phyloP scores from a whole-genome alignment of 108 stramenopile genomes.

The Bacterosira constricta region DNA sequence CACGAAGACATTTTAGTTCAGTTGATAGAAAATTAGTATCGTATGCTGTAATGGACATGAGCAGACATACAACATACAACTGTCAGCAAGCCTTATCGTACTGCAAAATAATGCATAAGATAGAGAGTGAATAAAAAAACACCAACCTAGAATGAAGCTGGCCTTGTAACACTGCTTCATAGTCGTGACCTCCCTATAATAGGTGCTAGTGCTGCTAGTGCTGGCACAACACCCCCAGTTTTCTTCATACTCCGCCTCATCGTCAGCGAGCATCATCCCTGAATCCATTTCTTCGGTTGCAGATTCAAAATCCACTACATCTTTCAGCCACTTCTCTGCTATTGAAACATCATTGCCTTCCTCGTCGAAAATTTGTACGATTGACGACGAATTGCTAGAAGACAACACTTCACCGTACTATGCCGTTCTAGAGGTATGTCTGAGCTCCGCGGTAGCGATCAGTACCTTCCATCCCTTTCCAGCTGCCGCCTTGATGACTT shows the following conservation, averaged over 20 bases:
- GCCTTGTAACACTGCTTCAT: background rate
- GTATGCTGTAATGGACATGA: background rate
- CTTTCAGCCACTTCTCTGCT: background rate
- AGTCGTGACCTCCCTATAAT: background rate
- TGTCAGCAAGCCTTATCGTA: background rate
- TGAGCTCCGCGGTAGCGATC: constrained; percentile 4
- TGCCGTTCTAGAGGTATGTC: background rate
- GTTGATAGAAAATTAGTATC: background rate
- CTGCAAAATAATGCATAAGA: too few relatives aligned
- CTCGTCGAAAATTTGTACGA: constrained; percentile 8
- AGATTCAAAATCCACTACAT: constrained; percentile 1
- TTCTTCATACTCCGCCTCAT: background rate
- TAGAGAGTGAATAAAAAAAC: too few relatives aligned
- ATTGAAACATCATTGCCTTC: background rate
- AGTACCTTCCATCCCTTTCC: background rate
- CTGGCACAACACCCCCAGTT: background rate
- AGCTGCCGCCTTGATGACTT: constrained; percentile 12
- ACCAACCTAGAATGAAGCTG: too few relatives aligned
- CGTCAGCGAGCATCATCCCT: background rate
- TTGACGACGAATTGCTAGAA: background rate
- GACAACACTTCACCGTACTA: background rate
- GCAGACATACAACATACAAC: background rate
- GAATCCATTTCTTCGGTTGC: background rate
- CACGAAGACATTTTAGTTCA: background rate
- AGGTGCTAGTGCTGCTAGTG: background rate